Evolutionary conservation across 805 yeast genomes (phyloP), one percentile per base, ranked within the genome.

Genomic region (Wickerhamomyces strasburgensis): DNA sequence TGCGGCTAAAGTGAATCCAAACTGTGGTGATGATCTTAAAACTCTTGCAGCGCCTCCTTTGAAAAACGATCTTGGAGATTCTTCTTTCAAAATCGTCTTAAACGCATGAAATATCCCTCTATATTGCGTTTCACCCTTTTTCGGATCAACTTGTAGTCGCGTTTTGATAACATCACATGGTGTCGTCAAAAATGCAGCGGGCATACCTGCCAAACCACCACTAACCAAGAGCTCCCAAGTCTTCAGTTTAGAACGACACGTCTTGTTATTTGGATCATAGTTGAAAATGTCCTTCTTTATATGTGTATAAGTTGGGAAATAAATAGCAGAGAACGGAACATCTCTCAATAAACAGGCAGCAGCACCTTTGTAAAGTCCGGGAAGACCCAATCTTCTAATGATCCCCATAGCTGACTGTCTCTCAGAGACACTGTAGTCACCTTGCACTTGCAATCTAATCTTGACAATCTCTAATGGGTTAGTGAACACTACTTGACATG

Each of bases 81-180:
- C 98, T 58, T 87, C 95, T 49, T 64, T 75, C 49, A 78, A 58
- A 39, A 90, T 88, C 3, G 84, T 75, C 23, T 65, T 60, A 29
- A 81, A 83, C 16, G 96, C 94, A 62, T 88, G 89, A 21, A 68
- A 51, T 38, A 90, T 80, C 40, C 94, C 90, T 17, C 61, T 70
- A 64, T 90, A 90, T 31, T 74, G 74, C 13, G 84, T 73, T 54
- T 86, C 95, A 37, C 89, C 90, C 38, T 72, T 64, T 44, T 82
- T 78, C 5, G 86, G 71, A 58, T 80, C 94, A 42, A 87, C 80
- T 65, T 90, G 98, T 46, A 90, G 68, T 62, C 98, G 80, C 4
- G 98, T 90, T 67, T 90, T 90, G 52, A 93, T 84, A 33, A 90
- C 98, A 68, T 90, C 98, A 54, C 87, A 88, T 2, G 98, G 98